Evolutionary conservation across 148 eudicot species (phyloP), one percentile per base, ranked within the genome.

Genomic region (Arbutus unedo): DNA sequence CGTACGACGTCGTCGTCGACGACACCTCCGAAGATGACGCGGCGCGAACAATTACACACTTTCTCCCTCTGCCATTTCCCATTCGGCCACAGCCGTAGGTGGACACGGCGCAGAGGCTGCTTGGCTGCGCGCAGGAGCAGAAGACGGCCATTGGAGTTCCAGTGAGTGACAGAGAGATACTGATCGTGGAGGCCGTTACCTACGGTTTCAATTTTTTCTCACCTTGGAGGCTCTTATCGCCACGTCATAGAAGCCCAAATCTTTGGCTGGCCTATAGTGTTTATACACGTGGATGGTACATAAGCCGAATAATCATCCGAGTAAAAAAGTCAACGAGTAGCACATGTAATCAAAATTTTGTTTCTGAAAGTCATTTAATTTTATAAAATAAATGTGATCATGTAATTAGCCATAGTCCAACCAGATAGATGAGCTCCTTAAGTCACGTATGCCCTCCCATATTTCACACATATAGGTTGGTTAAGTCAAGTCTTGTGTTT

Each of bases 1-100:
- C 93, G 70, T 89, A 93, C 19, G 64, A 56, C 4, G 83, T 8
- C 60, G 70, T 2, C 53, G 7, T 75, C n/a, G 19, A 0, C n/a
- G 15, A 4, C 48, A 38, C 74, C 51, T 50, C 48, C 53, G 79
- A 60, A 11, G 73, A 18, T 1, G 51, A 41, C 4, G 38, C 18
- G 18, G 57, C 44, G 45, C 45, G 60, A 25, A 80, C 76, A 41
- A 67, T 38, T 0, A 51, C 76, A 0, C 44, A 2, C 15, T 16
- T 51, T 14, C 2, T 41, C n/a, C 4, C 3, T 68, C 21, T 9
- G 4, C 41, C 3, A 64, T 62, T 47, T 6, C 72, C 23, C 44
- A 3, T 21, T 5, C 73, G 60, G 43, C 23, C 45, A 66, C 54
- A 45, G 45, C 56, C 55, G n/a, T 18, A 15, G 74, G 82, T 15